Conservation (phyloP, 345 rosid species). For the Populus euphratica region DNA sequence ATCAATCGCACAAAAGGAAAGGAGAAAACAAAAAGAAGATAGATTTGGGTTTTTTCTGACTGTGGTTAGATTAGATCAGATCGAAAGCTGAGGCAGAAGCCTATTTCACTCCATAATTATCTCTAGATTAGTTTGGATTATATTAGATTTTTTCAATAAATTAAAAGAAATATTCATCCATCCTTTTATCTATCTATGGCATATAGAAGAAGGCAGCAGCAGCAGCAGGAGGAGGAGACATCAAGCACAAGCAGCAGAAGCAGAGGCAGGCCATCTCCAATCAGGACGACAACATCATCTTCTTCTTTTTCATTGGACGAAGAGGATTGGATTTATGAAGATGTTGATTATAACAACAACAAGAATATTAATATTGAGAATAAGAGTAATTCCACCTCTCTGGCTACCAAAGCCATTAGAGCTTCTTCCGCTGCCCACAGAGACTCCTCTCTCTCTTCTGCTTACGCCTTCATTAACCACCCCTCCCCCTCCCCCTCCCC, state of each 20-base stretch:
- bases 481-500: background rate
- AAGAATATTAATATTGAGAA: background rate
- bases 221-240: background rate
- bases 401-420: constrained; percentile 30
- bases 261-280: background rate
- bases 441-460: constrained; percentile 37
- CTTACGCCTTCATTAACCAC: constrained; percentile 17
- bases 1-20: background rate
- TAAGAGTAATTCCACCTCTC: background rate
- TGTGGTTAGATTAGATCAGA: background rate
- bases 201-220: constrained; percentile 18
- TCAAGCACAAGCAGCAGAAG: constrained; percentile 2
- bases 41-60: no score
- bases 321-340: background rate
- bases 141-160: no score
- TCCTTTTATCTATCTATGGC: constrained; percentile 12
- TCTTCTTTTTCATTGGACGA: background rate
- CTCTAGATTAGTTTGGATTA: no score
- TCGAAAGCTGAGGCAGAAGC: background rate
- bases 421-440: constrained; percentile 33
- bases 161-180: no score
- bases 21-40: background rate
- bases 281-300: background rate
- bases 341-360: background rate
- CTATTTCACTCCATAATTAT: no score